Evolutionary conservation across 148 eudicot species (phyloP), one percentile per base, ranked within the genome.

Genomic region (Nepenthes gracilis): DNA sequence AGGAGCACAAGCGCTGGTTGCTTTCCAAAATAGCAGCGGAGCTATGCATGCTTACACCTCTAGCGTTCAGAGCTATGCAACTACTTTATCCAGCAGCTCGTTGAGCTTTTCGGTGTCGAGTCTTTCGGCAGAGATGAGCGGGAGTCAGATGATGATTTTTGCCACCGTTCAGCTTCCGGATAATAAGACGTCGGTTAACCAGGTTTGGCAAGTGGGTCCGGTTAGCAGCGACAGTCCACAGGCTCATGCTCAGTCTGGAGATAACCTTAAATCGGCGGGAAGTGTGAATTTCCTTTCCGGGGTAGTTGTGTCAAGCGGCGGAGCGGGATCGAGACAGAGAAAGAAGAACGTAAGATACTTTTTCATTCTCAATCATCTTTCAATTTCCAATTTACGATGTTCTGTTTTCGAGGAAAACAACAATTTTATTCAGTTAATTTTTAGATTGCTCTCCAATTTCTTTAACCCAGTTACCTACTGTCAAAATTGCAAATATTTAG

Each of bases 151-250:
- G 65, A 79, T 88, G 72, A 86, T 93, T n/a, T 76, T 64, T 57
- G 98, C 88, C 7, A 90, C 89, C 23, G 64, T 90, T 52, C 70
- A 33, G 48, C 78, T 86, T 50, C 92, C 97, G 0, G 43, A 6
- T 4, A 59, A 63, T 12, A 13, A 34, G 2, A 85, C 92, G 2
- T 72, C 23, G 11, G 77, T 87, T 36, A 83, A 73, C 12, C 97
- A 90, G 61, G 87, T 87, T 0, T 90, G 97, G 97, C 97, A 90
- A 59, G 72, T 50, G 53, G 97, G 97, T 2, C 78, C 76, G 9
- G 62, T 78, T 9, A 47, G 60, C 8, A 50, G 74, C 0, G 79
- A 72, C 5, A 10, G 0, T 2, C 83, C 80, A 2, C 12, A 0
- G 0, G 0, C 0, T 1, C 97, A 92, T 57, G 0, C 70, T 0